Base-by-base conservation (phyloP, 345 rosid species). In the Balakata baccata region DNA sequence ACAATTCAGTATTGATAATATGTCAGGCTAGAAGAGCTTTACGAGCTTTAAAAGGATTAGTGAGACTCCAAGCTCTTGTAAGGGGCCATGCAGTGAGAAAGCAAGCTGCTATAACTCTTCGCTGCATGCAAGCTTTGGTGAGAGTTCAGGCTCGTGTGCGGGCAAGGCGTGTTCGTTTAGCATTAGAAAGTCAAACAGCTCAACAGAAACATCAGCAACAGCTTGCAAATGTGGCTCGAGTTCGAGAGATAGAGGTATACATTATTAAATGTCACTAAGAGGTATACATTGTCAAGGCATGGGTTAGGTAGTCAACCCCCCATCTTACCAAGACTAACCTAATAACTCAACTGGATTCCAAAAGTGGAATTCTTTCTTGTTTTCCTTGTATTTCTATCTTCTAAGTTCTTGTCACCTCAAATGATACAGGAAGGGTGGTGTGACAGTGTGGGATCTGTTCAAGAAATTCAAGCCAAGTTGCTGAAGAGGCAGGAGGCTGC, bases 91-190 rank as follows among this genome's bases (percentile, higher is more conserved):
- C 98, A 73, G 97, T 96, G 77, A 91, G 99, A 83, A 96, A 96
- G 80, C 98, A 96, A 85, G 99, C 99, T 79, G 99, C 99, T 34
- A 90, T 96, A 76, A 96, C 99, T 38, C 97, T 96, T 70, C 93
- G 98, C 77, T 91, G 99, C 81, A 96, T 96, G 99, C 97, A 96
- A 93, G 99, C 99, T 38, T 86, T 96, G 61, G 99, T 93, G 71
- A 91, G 98, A 81, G 99, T 96, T 83, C 99, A 96, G 84, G 99
- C 98, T 71, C 98, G 98, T 79, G 93, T 93, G 29, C 88, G 97
- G 12, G 98, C 99, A 54, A 90, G 99, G 81, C 97, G 93, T 64
- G 97, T 93, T 76, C 99, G 99, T 68, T 73, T 96, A 46, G 89
- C 98, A 41, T 80, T 96, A 86, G 98, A 96, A 83, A 86, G 92